Conservation (phyloP, 164 flowering plant species). For the Dillenia suffruticosa region DNA sequence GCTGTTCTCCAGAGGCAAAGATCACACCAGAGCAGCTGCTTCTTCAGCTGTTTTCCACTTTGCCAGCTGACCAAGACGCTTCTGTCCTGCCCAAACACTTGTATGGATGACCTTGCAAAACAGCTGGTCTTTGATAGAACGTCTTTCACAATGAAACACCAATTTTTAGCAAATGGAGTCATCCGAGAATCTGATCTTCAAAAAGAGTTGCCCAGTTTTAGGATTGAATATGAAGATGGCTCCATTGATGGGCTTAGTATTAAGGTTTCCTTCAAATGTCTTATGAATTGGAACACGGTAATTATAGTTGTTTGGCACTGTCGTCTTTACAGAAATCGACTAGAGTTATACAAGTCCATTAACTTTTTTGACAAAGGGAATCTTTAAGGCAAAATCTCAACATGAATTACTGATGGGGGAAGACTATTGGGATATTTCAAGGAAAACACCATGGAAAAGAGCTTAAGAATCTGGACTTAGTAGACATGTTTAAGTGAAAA, state of each 20-base stretch:
- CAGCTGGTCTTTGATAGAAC: neutral
- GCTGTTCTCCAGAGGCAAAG: slow-evolving; percentile 98
- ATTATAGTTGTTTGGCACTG: too few relatives aligned
- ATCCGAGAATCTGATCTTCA: slow-evolving; percentile 55
- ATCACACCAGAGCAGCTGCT: slow-evolving; percentile 99
- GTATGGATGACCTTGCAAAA: slow-evolving; percentile 91
- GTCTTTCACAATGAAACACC: too few relatives aligned
- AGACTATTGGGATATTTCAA: too few relatives aligned
- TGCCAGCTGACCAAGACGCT: slow-evolving; percentile 99
- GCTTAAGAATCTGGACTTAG: too few relatives aligned
- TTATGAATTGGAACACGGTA: slow-evolving; percentile 89
- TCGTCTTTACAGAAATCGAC: too few relatives aligned
- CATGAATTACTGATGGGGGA: too few relatives aligned
- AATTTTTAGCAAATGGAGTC: too few relatives aligned
- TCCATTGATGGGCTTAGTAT: slow-evolving; percentile 98
- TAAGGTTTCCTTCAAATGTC: slow-evolving; percentile 99
- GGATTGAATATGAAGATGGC: slow-evolving; percentile 99
- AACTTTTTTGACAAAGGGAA: too few relatives aligned
- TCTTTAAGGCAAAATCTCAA: too few relatives aligned
- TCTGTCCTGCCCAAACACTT: slow-evolving; percentile 99
- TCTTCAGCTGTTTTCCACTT: slow-evolving; percentile 99
- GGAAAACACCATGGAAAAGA: too few relatives aligned
- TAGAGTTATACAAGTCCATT: too few relatives aligned
- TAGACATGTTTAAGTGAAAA: too few relatives aligned
- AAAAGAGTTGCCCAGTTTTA: slow-evolving; percentile 91